These are phyloP conservation scores for Schwanniomyces vanrijiae DNA, from an alignment of 805 yeast species.

Conservation along the genomic window DNA sequence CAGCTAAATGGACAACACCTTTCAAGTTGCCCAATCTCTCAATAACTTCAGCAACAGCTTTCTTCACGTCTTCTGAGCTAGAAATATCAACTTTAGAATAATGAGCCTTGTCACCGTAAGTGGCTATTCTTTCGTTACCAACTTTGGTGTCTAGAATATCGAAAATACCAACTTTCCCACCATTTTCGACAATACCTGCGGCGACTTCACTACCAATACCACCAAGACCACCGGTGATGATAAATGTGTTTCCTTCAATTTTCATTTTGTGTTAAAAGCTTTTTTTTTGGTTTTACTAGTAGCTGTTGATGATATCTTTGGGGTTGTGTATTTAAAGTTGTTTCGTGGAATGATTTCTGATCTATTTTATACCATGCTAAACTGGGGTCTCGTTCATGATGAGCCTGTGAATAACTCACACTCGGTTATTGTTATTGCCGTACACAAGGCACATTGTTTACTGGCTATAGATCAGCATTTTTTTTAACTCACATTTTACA, in stretches of 20 bases:
- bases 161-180: conserved; percentile 12
- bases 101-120: conserved; percentile 4
- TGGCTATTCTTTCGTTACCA: conserved; percentile 4
- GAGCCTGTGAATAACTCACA: not conserved
- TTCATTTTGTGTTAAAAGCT: conserved; percentile 2
- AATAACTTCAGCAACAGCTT: conserved; percentile 11
- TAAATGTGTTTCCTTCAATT: conserved; percentile 12
- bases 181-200: conserved; percentile 6
- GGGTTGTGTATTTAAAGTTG: not conserved
- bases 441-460: not conserved
- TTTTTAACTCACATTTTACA: not conserved
- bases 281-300: not conserved
- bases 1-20: conserved; percentile 14
- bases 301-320: not conserved
- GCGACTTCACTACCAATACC: conserved; percentile 13
- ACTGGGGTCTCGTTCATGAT: not conserved
- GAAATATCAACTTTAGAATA: conserved; percentile 12
- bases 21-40: conserved; percentile 9
- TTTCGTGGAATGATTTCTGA: not conserved
- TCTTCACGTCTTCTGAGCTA: conserved; percentile 9
- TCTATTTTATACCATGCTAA: conserved; percentile 2
- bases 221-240: conserved; percentile 16
- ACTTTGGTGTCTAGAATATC: conserved; percentile 9
- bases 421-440: conserved; percentile 2
- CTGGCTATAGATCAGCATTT: not conserved